Percentiles rank a stretch among this genome's conserved stretches.
These are phyloP conservation scores for Calonectria leucothoes DNA, from an alignment of 2,329 filamentous ascomycete species.

Conservation along the genomic window DNA sequence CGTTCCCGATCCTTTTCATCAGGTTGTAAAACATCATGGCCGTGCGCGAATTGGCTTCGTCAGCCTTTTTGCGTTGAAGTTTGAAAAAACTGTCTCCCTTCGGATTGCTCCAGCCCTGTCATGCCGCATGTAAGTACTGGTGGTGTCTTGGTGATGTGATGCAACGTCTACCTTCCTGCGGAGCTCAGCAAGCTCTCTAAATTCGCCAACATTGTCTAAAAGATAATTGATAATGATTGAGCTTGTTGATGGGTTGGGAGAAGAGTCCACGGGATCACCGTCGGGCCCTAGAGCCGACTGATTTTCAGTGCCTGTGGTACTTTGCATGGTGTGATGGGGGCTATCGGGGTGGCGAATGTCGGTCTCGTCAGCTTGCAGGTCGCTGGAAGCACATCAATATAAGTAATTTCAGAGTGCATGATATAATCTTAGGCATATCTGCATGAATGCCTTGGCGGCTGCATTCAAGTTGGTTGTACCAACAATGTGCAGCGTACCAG, in stretches of 20 bases:
- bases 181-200: conserved; percentile 12
- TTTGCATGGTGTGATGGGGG: neutral
- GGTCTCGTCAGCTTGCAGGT: neutral
- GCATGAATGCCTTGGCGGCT: neutral
- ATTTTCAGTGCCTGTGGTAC: neutral
- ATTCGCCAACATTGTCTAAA: conserved; percentile 6
- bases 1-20: conserved; percentile 56
- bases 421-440: neutral
- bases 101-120: conserved; percentile 57
- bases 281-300: neutral
- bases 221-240: conserved; percentile 8
- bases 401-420: neutral
- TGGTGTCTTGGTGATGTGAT: neutral
- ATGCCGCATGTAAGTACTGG: fast-evolving
- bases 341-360: neutral
- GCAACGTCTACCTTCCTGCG: conserved; percentile 16
- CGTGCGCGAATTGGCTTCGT: conserved; percentile 41
- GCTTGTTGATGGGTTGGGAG: too few relatives aligned
- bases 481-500: neutral
- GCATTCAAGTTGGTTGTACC: neutral
- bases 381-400: neutral
- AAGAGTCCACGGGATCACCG: neutral
- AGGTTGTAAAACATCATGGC: conserved; percentile 50
- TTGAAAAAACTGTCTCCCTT: conserved; percentile 56
- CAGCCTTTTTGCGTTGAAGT: conserved; percentile 51